A percentile compares a stretch with the other conserved stretches of the same genome.
Evolutionary conservation across 108 stramenopile species (phyloP).

Genomic region (Cyclotella atomus): DNA sequence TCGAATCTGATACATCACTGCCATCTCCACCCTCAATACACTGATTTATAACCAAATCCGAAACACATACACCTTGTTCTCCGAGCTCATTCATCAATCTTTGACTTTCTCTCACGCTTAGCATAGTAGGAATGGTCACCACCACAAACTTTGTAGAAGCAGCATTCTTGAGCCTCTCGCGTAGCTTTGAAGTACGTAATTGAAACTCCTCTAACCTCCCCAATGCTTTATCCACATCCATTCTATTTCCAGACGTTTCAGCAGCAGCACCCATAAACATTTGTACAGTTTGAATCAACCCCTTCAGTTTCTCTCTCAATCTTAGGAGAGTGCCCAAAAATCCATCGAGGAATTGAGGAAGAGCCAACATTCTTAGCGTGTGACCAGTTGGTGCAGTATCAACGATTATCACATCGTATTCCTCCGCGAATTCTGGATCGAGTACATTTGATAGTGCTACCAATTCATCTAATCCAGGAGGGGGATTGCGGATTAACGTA

Average conservation of each 20-base stretch:
- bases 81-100: conserved; percentile 72
- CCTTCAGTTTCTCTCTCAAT: conserved; percentile 74
- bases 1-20: conserved; percentile 48
- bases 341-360: conserved; percentile 89
- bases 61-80: conserved; percentile 71
- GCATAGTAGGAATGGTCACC: conserved; percentile 91
- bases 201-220: conserved; percentile 74
- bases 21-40: conserved; percentile 56
- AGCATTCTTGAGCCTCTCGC: conserved; percentile 55
- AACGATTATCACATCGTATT: conserved; percentile 90
- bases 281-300: conserved; percentile 71
- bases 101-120: conserved; percentile 82
- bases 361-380: conserved; percentile 86
- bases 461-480: conserved; percentile 94
- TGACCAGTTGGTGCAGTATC: conserved; percentile 95
- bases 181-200: conserved; percentile 57
- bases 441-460: conserved; percentile 90
- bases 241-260: conserved; percentile 2
- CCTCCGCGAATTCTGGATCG: conserved; percentile 56
- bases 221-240: conserved; percentile 77
- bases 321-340: conserved; percentile 78
- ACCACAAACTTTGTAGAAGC: conserved; percentile 78
- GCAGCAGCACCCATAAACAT: conserved; percentile 69
- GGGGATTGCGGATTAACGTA: conserved; percentile 88
- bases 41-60: conserved; percentile 86